Percentiles rank a stretch among this genome's conserved stretches.
Conservation (phyloP, 257 asterid species). For the Verbascum thapsus region DNA sequence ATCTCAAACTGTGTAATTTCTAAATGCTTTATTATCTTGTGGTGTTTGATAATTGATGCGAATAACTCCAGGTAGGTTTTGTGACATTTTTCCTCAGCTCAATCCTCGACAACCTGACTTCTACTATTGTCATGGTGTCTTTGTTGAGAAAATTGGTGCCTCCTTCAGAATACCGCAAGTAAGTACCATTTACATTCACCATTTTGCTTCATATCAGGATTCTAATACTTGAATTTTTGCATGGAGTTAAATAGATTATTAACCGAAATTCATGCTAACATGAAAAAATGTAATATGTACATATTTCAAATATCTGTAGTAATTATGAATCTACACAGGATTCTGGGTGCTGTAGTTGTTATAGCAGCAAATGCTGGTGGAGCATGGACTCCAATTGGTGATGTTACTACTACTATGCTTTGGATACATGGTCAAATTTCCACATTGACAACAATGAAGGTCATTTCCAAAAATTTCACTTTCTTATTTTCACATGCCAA, state of each 20-base stretch:
- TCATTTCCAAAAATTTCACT: slow-evolving; percentile 23
- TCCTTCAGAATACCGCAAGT: slow-evolving; percentile 94
- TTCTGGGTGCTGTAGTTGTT: slow-evolving; percentile 93
- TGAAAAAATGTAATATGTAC: too few relatives aligned
- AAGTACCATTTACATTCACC: slow-evolving; percentile 38
- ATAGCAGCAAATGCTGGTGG: slow-evolving; percentile 99
- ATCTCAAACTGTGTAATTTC: background rate
- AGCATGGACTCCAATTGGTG: slow-evolving; percentile 99
- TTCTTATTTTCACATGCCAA: background rate
- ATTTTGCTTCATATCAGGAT: slow-evolving; percentile 4
- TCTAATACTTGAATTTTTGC: background rate
- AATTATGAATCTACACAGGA: slow-evolving; percentile 50
- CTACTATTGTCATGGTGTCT: slow-evolving; percentile 99
- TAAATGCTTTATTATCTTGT: background rate
- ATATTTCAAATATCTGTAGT: slow-evolving; percentile 3
- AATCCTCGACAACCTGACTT: slow-evolving; percentile 91
- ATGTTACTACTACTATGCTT: slow-evolving; percentile 97
- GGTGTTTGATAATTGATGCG: slow-evolving; percentile 28
- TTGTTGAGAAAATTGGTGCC: slow-evolving; percentile 91
- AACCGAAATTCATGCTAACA: too few relatives aligned
- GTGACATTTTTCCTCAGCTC: slow-evolving; percentile 94
- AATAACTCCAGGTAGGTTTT: slow-evolving; percentile 75
- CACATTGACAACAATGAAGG: slow-evolving; percentile 94
- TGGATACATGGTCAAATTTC: slow-evolving; percentile 99
- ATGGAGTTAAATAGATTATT: too few relatives aligned